phyloP scores from a whole-genome alignment of 192 early-diverging fungal species.

The Rhizophlyctis rosea region DNA sequence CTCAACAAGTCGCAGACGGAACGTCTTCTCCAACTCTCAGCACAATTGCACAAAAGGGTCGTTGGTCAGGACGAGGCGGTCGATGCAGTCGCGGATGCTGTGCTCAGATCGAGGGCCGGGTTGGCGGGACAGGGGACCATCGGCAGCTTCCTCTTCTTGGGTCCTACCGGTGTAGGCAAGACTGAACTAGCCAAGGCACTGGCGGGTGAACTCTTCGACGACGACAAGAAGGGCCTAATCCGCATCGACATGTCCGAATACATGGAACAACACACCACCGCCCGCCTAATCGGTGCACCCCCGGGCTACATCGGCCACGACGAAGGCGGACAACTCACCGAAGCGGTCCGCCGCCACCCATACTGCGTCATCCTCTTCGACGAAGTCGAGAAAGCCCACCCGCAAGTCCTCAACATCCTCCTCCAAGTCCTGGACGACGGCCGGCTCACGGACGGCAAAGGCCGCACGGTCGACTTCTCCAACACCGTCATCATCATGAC shows the following conservation, averaged over 20 bases:
- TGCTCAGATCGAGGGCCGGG: slow-evolving; percentile 86
- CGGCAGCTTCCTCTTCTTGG: slow-evolving; percentile 93
- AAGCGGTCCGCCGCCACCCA: slow-evolving; percentile 84
- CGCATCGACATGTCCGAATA: slow-evolving; percentile 99
- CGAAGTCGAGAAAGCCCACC: slow-evolving; percentile 98
- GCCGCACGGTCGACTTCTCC: slow-evolving; percentile 87
- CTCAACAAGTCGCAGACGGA: slow-evolving; percentile 85
- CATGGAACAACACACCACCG: slow-evolving; percentile 85
- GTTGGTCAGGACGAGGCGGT: slow-evolving; percentile 93
- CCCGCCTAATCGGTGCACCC: slow-evolving; percentile 90
- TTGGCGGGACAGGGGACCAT: slow-evolving; percentile 73
- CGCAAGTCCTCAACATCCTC: slow-evolving; percentile 86
- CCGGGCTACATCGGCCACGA: slow-evolving; percentile 97
- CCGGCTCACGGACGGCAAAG: slow-evolving; percentile 90
- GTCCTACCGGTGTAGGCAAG: slow-evolving; percentile 96
- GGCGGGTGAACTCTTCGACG: slow-evolving; percentile 88
- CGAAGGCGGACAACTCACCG: slow-evolving; percentile 94
- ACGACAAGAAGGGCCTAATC: slow-evolving; percentile 92
- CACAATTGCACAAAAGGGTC: slow-evolving; percentile 79
- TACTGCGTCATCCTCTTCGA: slow-evolving; percentile 96
- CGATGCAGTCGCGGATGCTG: slow-evolving; percentile 85
- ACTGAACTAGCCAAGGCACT: slow-evolving; percentile 59
- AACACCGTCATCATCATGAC: slow-evolving; percentile 98
- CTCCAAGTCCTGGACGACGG: slow-evolving; percentile 98
- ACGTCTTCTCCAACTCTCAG: slow-evolving; percentile 72